Evolutionary conservation across 1,139 yeast species (phyloP).

Genomic region (Pneumocystis carinii): DNA sequence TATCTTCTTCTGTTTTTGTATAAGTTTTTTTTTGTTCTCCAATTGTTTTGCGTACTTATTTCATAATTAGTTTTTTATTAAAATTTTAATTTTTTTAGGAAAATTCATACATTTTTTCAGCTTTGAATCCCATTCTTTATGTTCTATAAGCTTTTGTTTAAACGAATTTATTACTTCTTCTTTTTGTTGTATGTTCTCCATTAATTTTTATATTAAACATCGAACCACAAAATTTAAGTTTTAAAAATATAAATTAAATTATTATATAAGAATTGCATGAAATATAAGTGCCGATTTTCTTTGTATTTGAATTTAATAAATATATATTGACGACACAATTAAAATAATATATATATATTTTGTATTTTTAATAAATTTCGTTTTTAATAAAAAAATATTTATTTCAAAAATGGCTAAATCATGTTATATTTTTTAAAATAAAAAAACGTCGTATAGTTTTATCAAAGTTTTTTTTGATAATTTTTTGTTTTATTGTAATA

Average conservation of each 20-base stretch:
- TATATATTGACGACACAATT: background rate
- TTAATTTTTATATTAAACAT: conserved; percentile 17
- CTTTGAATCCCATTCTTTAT: conserved; percentile 87
- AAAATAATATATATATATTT: too few species aligned
- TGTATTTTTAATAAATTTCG: background rate
- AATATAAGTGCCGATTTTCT: too few species aligned
- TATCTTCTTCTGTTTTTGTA: conserved; percentile 60
- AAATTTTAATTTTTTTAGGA: background rate
- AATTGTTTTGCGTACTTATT: background rate
- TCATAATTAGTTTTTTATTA: background rate
- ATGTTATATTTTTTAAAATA: background rate
- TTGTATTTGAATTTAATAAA: background rate
- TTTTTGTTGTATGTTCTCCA: conserved; percentile 38
- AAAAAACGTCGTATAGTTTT: background rate
- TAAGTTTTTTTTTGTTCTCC: background rate
- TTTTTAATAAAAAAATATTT: background rate
- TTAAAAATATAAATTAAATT: background rate
- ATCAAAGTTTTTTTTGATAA: background rate
- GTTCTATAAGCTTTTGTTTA: conserved; percentile 78
- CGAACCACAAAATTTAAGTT: conserved; percentile 19
- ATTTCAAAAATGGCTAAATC: background rate
- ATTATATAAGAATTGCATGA: background rate
- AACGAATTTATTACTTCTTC: conserved; percentile 65
- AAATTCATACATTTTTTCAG: conserved; percentile 41
- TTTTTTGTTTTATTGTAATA: background rate